Base-by-base conservation (phyloP, 2,329 filamentous ascomycete genomes). In the Calonectria naviculata region DNA sequence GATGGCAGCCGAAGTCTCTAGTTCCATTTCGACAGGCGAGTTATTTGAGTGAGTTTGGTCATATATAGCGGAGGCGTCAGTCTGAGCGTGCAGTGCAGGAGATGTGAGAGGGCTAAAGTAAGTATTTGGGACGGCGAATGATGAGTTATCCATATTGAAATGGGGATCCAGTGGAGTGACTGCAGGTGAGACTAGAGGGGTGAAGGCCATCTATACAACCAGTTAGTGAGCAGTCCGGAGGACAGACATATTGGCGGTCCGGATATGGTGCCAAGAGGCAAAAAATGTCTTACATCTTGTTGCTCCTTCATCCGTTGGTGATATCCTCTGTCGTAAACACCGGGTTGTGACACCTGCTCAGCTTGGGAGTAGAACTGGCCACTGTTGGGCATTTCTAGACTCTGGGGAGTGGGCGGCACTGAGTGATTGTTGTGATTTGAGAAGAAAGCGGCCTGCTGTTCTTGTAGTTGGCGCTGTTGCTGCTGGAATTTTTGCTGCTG, bases 61-160 rank as follows among this genome's bases (percentile, higher is more conserved):
- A 60, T 78, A 78, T 21, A 77, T 31, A 17, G 62, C 65, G 36
- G 72, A 68, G 46, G 58, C 19, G 29, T 78, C 77, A 41, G 78
- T 78, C 41, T 78, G 77, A 9, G 93, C 93, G 81, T 94, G 92
- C 21, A 97, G 85, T 4, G 94, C 93, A 1, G 94, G 94, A 19
- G 94, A 97, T 6, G 93, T 95, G 60, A 97, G 87, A 12, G 94
- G 94, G 79, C 94, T 97, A 81, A 97, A 95, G 83, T 95, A 96
- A 38, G 93, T 89, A 41, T 89, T 90, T 0, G 93, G 91, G 4
- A 94, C 87, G 7, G 89, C 88, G 76, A 91, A 94, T 58, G 85
- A 62, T 19, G 68, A 84, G 36, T 83, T 83, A 28, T 91, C 89
- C 71, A 90, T 84, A 54, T 88, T 86, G 79, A 94, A 95, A 74